A percentile compares a stretch with the other conserved stretches of the same genome.
These are phyloP conservation scores for Suhomyces anneliseae DNA, from an alignment of 1,139 yeast species.

Conservation along the genomic window DNA sequence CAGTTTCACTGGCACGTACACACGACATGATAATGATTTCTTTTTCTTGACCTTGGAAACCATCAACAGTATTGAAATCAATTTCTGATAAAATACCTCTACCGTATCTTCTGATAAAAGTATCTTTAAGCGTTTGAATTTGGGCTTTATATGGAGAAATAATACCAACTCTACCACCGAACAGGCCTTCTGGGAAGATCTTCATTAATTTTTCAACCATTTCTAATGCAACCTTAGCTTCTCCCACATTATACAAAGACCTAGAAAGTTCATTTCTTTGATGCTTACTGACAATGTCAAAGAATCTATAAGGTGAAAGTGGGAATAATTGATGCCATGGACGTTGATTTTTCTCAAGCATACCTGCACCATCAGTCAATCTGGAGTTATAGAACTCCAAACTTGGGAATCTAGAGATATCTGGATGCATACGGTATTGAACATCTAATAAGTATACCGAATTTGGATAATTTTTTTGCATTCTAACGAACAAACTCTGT, in stretches of 20 bases:
- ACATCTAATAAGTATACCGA: conserved; percentile 78
- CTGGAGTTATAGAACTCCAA: conserved; percentile 72
- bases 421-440: conserved; percentile 99
- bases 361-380: conserved; percentile 72
- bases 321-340: conserved; percentile 67
- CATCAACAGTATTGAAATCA: conserved; percentile 94
- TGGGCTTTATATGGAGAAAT: conserved; percentile 97
- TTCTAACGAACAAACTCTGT: conserved; percentile 90
- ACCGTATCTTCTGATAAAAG: conserved; percentile 65
- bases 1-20: conserved; percentile 75
- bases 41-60: conserved; percentile 97
- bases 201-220: conserved; percentile 57
- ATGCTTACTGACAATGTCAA: conserved; percentile 68
- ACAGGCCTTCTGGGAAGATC: conserved; percentile 51
- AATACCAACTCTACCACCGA: conserved; percentile 78
- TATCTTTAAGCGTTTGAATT: conserved; percentile 54
- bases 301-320: conserved; percentile 77
- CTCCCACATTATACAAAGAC: conserved; percentile 69
- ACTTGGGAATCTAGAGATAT: conserved; percentile 84
- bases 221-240: conserved; percentile 72
- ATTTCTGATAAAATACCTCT: conserved; percentile 59
- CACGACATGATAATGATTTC: conserved; percentile 92
- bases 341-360: conserved; percentile 57
- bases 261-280: conserved; percentile 59
- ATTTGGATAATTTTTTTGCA: conserved; percentile 67